Evolutionary conservation across 352 stramenopile species (phyloP).

Genomic region (Phytophthora nicotianae): DNA sequence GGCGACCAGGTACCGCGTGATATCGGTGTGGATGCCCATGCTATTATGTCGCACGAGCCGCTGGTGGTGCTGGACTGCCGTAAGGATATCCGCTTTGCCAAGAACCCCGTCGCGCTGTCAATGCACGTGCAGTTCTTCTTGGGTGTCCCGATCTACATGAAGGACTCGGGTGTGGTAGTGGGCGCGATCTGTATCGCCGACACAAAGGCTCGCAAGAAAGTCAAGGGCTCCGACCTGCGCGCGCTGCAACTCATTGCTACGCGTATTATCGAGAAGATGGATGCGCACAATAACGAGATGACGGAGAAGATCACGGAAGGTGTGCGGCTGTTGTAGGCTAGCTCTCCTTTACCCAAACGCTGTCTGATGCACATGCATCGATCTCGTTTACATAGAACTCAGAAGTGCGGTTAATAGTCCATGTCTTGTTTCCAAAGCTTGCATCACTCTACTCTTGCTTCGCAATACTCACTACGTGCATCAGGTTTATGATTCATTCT

Average conservation of each 20-base stretch:
- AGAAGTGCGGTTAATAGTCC: conserved; percentile 42
- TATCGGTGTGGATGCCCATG: conserved; percentile 73
- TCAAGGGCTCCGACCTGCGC: conserved; percentile 69
- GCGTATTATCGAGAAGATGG: conserved; percentile 79
- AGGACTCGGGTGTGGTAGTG: conserved; percentile 69
- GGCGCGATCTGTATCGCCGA: conserved; percentile 77
- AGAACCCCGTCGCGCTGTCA: conserved; percentile 74
- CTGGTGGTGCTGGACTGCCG: conserved; percentile 77
- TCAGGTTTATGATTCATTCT: conserved; percentile 1
- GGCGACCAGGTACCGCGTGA: conserved; percentile 82
- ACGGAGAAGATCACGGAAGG: conserved; percentile 35
- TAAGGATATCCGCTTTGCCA: conserved; percentile 77
- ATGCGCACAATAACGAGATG: conserved; percentile 47
- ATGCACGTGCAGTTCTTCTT: conserved; percentile 85
- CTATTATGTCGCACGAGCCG: conserved; percentile 76
- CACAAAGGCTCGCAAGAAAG: conserved; percentile 60
- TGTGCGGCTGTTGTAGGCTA: conserved; percentile 42
- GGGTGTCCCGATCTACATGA: conserved; percentile 68
- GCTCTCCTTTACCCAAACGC: conserved; percentile 7
- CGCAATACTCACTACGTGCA: neutral
- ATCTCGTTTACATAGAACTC: conserved; percentile 34
- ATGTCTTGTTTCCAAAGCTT: conserved; percentile 30
- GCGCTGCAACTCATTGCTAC: conserved; percentile 72
- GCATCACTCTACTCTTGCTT: conserved; percentile 1
- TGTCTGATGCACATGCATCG: conserved; percentile 17